Base-by-base conservation (phyloP, 352 stramenopile species). In the Phytophthora sp. region DNA sequence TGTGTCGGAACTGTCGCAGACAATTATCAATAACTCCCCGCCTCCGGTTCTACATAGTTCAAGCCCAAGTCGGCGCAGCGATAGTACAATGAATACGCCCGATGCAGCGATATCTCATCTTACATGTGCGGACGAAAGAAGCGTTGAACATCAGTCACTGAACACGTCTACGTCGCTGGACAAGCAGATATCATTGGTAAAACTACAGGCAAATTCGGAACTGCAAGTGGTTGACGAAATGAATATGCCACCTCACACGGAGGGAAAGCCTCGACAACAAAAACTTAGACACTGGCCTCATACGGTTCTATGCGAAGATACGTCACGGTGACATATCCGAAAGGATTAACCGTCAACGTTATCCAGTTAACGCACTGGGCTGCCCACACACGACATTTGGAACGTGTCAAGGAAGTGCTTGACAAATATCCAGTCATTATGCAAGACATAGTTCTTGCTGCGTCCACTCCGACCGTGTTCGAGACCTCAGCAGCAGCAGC, bases 401-500 rank as follows among this genome's bases (percentile, higher is more conserved):
- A 24, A 4, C 53, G 39, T 35, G 53, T 61, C 5, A 36, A 52
- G 35, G 12, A 44, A 18, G 53, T 61, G 1, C 53, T 52, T 18
- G 29, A 44, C 2, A 38, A 51, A 15, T 52, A 60, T 23, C 39
- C 53, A 13, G 39, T 52, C 18, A 41, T 60, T 18, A 31, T 60
- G 38, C 38, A 60, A n/a, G 26, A 60, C 24, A 60, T 60, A 18
- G 20, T 51, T 7, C 16, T 35, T 30, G 33, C n/a, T 23, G 15
- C 26, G 2, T 39, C 38, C n/a, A 33, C 3, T 15, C 38, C 53
- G 3, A 60, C 26, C 7, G 53, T 51, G 1, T 51, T 60, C 16
- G 39, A 60, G 30, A 50, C 27, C 3, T 29, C 18, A 12, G 7
- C 8, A 0, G 20, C 12, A 24, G 8, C 13, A n/a, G 7, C 39